Base-by-base conservation (phyloP, 2,329 filamentous ascomycete species). In the Dryadomyces quercus-mongolicae region DNA sequence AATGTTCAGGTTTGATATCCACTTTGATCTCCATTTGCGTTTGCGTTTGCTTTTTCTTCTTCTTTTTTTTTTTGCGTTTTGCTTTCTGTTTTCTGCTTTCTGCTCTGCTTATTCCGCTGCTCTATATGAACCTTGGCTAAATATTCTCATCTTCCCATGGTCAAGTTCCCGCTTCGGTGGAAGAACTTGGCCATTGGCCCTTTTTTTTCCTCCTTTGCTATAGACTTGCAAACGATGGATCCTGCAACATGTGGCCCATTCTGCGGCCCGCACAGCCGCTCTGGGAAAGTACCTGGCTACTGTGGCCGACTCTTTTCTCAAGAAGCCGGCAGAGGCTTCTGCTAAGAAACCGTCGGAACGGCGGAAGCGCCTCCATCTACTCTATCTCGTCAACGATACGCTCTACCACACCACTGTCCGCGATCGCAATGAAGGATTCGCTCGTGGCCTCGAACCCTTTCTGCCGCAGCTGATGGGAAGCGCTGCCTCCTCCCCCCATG, bases 161-260 rank as follows among this genome's bases (percentile, higher is more conserved):
- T 15, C 18, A n/a, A n/a, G 44, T 46, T 21, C 16, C 5, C 36
- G 36, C 36, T 40, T 40, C 36, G 36, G 36, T 12, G 36, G 36
- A 16, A 40, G 34, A 40, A 16, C 36, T 40, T 40, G 36, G 36
- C 36, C 36, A 40, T 56, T 62, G 62, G 56, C 62, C 56, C 57
- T 56, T 56, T 52, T 61, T 57, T 57, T 15, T 34, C 18, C 13
- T 48, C 3, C 22, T 42, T 21, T 20, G 12, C 36, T 50, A 18
- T 36, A 95, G 90, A 86, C 81, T 75, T 91, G 87, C 78, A 95
- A 91, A 78, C 76, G 80, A 70, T 95, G 88, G 88, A 84, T 92
- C 63, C 70, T 90, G 65, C 77, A 78, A 62, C 80, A 89, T 71
- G 74, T 92, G 65, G 75, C 80, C 62, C 76, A 77, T 55, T 93